Evolutionary conservation across 371 early-diverging fungal species (phyloP).

Genomic region (Cokeromyces recurvatus): DNA sequence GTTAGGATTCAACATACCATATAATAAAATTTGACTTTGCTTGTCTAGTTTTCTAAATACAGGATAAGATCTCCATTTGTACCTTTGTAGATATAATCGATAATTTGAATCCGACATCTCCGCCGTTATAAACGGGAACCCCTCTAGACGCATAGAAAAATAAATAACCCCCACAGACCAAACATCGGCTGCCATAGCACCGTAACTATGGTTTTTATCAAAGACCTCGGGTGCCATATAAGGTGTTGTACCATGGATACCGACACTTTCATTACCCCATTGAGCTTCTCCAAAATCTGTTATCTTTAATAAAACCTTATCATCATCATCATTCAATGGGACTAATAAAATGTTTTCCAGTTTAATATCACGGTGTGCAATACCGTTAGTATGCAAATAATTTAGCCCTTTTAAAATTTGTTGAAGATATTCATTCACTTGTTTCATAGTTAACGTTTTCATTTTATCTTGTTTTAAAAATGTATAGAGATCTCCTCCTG

Average conservation of each 20-base stretch:
- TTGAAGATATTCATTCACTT: conserved; percentile 53
- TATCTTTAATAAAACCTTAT: conserved; percentile 79
- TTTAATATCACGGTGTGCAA: conserved; percentile 83
- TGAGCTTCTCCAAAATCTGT: conserved; percentile 94
- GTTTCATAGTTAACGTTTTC: no score
- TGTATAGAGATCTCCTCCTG: conserved; percentile 60
- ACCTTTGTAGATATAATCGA: conserved; percentile 48
- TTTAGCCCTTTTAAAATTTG: conserved; percentile 94
- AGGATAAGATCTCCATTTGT: conserved; percentile 34
- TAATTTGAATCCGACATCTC: conserved; percentile 59
- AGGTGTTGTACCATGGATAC: conserved; percentile 83
- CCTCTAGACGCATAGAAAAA: conserved; percentile 73
- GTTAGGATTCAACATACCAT: conserved; percentile 44
- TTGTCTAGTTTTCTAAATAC: conserved; percentile 38
- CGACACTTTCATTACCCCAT: conserved; percentile 27
- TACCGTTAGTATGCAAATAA: conserved; percentile 93
- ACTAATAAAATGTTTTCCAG: conserved; percentile 91
- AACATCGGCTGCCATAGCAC: conserved; percentile 77
- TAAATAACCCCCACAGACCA: conserved; percentile 86
- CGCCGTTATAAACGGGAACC: conserved; percentile 54
- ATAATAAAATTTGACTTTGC: conserved; percentile 21
- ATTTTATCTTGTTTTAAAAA: conserved; percentile 38
- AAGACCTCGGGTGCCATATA: conserved; percentile 91
- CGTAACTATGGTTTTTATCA: conserved; percentile 45
- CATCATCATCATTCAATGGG: conserved; percentile 79